Evolutionary conservation across 768 basidiomycete species (phyloP).

Genomic region (Termitomyces sp.): DNA sequence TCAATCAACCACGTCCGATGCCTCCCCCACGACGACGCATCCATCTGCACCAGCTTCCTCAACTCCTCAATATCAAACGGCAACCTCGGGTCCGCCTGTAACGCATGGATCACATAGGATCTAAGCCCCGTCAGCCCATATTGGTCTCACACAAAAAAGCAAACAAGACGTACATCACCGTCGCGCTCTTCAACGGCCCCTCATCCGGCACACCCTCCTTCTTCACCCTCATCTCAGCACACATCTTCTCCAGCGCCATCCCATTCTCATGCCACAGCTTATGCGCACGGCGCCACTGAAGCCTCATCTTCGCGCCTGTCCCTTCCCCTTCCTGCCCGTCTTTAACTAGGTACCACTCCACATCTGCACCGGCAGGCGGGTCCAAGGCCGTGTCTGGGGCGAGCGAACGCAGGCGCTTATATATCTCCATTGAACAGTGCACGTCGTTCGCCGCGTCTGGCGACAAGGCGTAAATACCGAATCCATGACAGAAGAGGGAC

Average conservation of each 20-base stretch:
- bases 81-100: slow-evolving; percentile 23
- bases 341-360: neutral
- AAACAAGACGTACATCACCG: slow-evolving; percentile 26
- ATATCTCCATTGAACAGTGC: slow-evolving; percentile 29
- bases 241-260: slow-evolving; percentile 27
- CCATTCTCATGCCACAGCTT: slow-evolving; percentile 26
- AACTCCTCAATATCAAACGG: slow-evolving; percentile 26
- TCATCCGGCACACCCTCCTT: slow-evolving; percentile 13
- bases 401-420: slow-evolving; percentile 23
- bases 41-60: slow-evolving; percentile 27
- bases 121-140: slow-evolving; percentile 11
- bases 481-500: neutral
- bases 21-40: slow-evolving; percentile 24
- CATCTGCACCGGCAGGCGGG: neutral
- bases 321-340: neutral
- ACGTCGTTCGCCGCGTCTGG: slow-evolving; percentile 39
- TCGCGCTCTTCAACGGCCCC: slow-evolving; percentile 20
- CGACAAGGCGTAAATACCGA: neutral
- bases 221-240: slow-evolving; percentile 20
- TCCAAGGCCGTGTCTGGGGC: slow-evolving; percentile 10
- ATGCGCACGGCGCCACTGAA: slow-evolving; percentile 31
- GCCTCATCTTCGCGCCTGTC: slow-evolving; percentile 9
- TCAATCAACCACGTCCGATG: slow-evolving; percentile 24
- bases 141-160: neutral
- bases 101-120: slow-evolving; percentile 28